A percentile compares a stretch with the other conserved stretches of the same genome.
Conservation (phyloP, 176 grass and related monocot species). For the Alopecurus myosuroides region DNA sequence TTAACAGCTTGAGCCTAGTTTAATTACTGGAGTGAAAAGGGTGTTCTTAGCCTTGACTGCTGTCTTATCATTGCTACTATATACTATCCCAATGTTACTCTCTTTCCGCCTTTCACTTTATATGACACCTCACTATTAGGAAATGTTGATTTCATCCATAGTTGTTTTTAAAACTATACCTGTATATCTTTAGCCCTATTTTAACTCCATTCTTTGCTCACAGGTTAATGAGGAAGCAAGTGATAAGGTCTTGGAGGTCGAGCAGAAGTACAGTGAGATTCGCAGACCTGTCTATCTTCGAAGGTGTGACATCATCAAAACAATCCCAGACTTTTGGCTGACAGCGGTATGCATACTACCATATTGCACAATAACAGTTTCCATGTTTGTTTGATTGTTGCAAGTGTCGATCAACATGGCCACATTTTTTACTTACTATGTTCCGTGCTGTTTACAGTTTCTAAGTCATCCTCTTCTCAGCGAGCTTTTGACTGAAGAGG, state of each 20-base stretch:
- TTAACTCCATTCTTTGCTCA: constrained; percentile 14
- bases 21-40: not conserved
- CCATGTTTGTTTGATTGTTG: constrained; percentile 7
- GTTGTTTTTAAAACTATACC: not conserved
- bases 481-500: constrained; percentile 79
- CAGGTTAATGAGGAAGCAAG: constrained; percentile 96
- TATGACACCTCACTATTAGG: not conserved
- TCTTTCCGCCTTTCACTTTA: not conserved
- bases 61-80: not conserved
- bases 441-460: constrained; percentile 53
- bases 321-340: constrained; percentile 89
- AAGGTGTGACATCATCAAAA: constrained; percentile 77
- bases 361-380: not conserved
- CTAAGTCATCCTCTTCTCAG: constrained; percentile 88
- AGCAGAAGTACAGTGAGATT: constrained; percentile 92
- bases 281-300: constrained; percentile 79
- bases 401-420: not conserved
- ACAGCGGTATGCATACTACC: constrained; percentile 55
- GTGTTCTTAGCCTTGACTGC: no score
- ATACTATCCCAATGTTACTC: not conserved
- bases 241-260: constrained; percentile 90
- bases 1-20: not conserved
- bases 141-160: not conserved
- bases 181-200: not conserved
- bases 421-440: constrained; percentile 1